Conservation (phyloP, 176 grass and related monocot species). For the Tuctoria greenei region DNA sequence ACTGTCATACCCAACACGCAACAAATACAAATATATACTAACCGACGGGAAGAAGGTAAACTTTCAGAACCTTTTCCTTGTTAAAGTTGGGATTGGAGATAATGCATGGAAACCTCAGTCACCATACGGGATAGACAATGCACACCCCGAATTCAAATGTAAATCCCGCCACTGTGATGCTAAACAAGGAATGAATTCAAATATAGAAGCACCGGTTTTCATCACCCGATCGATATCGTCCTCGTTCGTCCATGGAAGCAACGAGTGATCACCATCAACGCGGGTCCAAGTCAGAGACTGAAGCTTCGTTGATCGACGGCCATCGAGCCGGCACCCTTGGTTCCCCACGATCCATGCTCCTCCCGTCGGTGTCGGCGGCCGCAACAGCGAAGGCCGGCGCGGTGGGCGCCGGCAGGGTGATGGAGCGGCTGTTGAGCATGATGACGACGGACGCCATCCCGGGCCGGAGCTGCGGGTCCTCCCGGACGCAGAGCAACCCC, state of each 20-base stretch:
- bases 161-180: no score
- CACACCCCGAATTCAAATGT: slow-evolving; percentile 25
- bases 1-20: no score
- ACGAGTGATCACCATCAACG: neutral
- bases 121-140: no score
- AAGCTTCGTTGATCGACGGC: neutral
- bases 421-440: slow-evolving; percentile 52
- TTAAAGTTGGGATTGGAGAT: no score
- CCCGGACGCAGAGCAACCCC: slow-evolving; percentile 50
- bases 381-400: slow-evolving; percentile 10
- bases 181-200: no score
- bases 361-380: neutral
- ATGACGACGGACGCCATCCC: slow-evolving; percentile 40
- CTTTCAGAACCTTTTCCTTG: no score
- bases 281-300: neutral
- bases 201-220: no score
- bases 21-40: no score
- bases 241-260: no score
- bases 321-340: neutral
- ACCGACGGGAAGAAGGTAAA: no score
- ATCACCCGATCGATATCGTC: no score
- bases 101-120: no score
- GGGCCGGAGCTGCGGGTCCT: slow-evolving; percentile 37
- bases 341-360: neutral
- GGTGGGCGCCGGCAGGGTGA: slow-evolving; percentile 33